phyloP scores from a whole-genome alignment of 1,139 yeast genomes.

The Candida mesenterica region DNA sequence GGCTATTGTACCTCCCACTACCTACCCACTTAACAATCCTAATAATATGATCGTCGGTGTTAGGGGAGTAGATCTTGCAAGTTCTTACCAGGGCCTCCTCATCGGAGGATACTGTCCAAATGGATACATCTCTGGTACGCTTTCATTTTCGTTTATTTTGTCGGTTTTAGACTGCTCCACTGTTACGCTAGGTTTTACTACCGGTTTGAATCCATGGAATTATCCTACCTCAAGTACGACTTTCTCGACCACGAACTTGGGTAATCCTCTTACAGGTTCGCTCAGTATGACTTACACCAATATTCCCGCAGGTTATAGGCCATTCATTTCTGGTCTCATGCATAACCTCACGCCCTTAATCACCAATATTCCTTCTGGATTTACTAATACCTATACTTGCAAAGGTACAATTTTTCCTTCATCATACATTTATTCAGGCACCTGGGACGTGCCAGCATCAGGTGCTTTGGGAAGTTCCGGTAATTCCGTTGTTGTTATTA shows the following conservation, averaged over 20 bases:
- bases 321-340: conserved; percentile 26
- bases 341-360: conserved; percentile 2
- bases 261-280: background rate
- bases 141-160: conserved; percentile 18
- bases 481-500: conserved; percentile 17
- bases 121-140: conserved; percentile 23
- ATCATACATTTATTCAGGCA: conserved; percentile 3
- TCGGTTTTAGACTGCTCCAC: conserved; percentile 21
- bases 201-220: conserved; percentile 22
- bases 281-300: conserved; percentile 13
- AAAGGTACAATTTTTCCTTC: background rate
- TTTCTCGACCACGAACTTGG: background rate
- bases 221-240: conserved; percentile 16
- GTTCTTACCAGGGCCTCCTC: conserved; percentile 17
- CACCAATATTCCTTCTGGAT: background rate
- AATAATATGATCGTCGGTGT: too few species aligned
- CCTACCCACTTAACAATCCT: background rate
- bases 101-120: conserved; percentile 21
- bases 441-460: conserved; percentile 11
- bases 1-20: conserved; percentile 4
- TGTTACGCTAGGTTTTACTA: conserved; percentile 20
- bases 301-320: conserved; percentile 33
- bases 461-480: conserved; percentile 13
- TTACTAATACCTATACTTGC: conserved; percentile 18
- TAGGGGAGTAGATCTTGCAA: too few species aligned